Evolutionary conservation across 768 basidiomycete genomes (phyloP).

Genomic region (Suillus placidus): DNA sequence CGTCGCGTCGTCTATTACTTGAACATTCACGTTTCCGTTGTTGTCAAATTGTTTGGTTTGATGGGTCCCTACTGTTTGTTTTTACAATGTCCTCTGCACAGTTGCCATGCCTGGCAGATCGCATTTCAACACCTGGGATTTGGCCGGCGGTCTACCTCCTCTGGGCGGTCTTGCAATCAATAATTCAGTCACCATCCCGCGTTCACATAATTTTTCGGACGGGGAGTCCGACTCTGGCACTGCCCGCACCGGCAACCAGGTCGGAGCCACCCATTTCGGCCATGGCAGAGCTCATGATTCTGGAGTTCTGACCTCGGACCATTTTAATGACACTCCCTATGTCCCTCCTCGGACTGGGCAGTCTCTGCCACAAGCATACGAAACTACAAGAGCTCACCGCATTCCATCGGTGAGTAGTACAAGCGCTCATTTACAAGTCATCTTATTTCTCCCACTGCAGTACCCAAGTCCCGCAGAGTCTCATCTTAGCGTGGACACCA

Average conservation of each 20-base stretch:
- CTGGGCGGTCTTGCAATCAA: slow-evolving; percentile 19
- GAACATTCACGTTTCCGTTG: slow-evolving; percentile 14
- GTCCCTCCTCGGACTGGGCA: slow-evolving; percentile 30
- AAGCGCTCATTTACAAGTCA: neutral
- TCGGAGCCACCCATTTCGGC: slow-evolving; percentile 20
- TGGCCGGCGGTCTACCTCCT: slow-evolving; percentile 14
- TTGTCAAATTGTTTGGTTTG: slow-evolving; percentile 36
- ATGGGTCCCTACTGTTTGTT: slow-evolving; percentile 35
- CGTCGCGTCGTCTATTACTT: slow-evolving; percentile 17
- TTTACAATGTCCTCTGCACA: slow-evolving; percentile 29
- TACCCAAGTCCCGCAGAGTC: slow-evolving; percentile 31
- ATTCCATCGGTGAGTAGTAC: slow-evolving; percentile 19
- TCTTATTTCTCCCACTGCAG: slow-evolving; percentile 15
- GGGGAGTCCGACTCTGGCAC: slow-evolving; percentile 24
- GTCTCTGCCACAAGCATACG: slow-evolving; percentile 18
- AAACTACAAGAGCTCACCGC: slow-evolving; percentile 10
- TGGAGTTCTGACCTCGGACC: slow-evolving; percentile 20
- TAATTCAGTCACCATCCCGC: slow-evolving; percentile 15
- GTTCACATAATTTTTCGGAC: slow-evolving; percentile 20
- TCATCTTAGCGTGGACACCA: slow-evolving; percentile 26
- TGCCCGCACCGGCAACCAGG: slow-evolving; percentile 16
- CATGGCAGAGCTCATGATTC: slow-evolving; percentile 17
- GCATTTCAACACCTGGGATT: slow-evolving; percentile 16
- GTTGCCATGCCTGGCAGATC: slow-evolving; percentile 29
- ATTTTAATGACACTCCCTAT: slow-evolving; percentile 33